Evolutionary conservation across 177 flowering plant genomes (phyloP), one percentile per base, ranked within the genome.

Genomic region (Vitis hybrid): DNA sequence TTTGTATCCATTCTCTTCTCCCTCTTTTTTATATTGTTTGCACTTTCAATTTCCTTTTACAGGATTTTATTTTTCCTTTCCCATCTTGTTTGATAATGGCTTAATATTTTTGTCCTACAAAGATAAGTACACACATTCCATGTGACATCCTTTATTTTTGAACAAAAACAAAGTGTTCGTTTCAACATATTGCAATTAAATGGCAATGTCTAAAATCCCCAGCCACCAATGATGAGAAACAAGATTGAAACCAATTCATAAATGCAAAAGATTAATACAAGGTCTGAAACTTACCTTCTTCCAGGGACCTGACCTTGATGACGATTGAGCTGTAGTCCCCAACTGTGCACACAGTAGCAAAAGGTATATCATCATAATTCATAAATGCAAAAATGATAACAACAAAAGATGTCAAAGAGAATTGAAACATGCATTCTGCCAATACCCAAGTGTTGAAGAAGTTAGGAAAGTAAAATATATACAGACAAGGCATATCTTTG

Each of bases 291-390:
- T 75, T 68, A 76, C 86, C 76, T 81, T 83, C 69, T 80, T 78
- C 82, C 80, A 79, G n/a, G 82, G 81, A 63, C 83, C 85, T 19
- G 83, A 71, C 44, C 72, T 69, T 17, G 75, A 67, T 68, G 82
- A 72, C 62, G 76, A 66, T 65, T 82, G 77, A 28, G 66, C 18
- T 19, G 72, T 31, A 59, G 69, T 19, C 22, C 66, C 84, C 15
- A 69, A 63, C 88, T 83, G 82, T 65, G 62, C 11, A 20, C 51
- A 47, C n/a, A 28, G 47, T 38, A 24, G 11, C 11, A 61, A 14
- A 7, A 38, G 15, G 18, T 15, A 4, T 69, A 12, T 17, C 17
- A 15, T 10, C 4, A 64, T 1, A 60, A 10, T 6, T 9, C 20
- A 62, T 55, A 2, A n/a, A 14, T 31, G 13, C 33, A 61, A 52